Conservation (phyloP, 148 eudicot species). For the Mesembryanthemum crystallinum region DNA sequence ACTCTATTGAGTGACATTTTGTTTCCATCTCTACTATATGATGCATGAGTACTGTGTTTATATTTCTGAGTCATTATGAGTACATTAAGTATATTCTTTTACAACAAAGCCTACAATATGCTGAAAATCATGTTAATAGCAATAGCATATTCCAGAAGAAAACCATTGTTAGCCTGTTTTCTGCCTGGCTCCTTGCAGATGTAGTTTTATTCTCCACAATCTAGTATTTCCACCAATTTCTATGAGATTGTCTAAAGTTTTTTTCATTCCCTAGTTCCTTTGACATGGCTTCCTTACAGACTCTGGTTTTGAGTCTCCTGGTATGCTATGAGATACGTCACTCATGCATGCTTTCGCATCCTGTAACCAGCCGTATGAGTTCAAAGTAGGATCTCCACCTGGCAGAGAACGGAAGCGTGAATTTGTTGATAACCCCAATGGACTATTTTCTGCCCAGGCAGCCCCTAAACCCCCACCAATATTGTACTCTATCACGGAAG, state of each 20-base stretch:
- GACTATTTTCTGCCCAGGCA: constrained; percentile 97
- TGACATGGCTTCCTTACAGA: not conserved
- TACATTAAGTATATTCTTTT: not conserved
- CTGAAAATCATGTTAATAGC: too few species aligned
- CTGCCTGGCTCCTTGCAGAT: not conserved
- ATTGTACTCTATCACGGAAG: constrained; percentile 77
- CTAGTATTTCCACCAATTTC: too few species aligned
- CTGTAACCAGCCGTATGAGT: constrained; percentile 73
- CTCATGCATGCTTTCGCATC: constrained; percentile 12
- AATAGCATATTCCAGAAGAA: too few species aligned
- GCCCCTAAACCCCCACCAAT: constrained; percentile 97
- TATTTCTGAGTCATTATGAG: not conserved
- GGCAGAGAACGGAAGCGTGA: constrained; percentile 98
- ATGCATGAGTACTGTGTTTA: not conserved
- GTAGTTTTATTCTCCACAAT: not conserved
- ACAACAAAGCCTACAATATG: not conserved
- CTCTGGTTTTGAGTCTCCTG: not conserved
- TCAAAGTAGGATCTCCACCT: constrained; percentile 86
- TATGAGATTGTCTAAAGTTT: too few species aligned
- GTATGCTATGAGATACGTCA: constrained; percentile 14
- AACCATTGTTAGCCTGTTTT: not conserved
- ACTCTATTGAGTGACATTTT: not conserved
- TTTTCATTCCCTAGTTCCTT: too few species aligned
- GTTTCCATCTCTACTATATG: not conserved
- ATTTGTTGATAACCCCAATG: constrained; percentile 85